A percentile compares a stretch with the other conserved stretches of the same genome.
These are phyloP conservation scores for Lasiosphaeriaceae sp. DNA, from an alignment of 495 filamentous ascomycete genomes.

Conservation along the genomic window DNA sequence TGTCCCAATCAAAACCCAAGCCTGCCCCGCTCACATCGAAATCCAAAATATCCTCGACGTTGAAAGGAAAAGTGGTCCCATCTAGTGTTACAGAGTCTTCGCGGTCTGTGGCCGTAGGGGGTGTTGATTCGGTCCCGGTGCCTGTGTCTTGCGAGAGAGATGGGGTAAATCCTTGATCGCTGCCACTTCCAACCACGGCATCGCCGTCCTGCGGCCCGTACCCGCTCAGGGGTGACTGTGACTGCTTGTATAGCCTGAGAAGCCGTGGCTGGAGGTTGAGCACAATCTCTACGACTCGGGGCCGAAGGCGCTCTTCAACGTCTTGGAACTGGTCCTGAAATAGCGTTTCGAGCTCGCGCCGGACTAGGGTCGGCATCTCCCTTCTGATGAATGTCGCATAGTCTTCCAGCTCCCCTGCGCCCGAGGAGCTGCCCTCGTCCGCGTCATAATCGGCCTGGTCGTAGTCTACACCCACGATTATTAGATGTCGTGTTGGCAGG, in stretches of 20 bases:
- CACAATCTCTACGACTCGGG: conserved; percentile 23
- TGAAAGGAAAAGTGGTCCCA: background rate
- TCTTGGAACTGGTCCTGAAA: conserved; percentile 21
- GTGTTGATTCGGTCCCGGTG: background rate
- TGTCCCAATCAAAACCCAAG: background rate
- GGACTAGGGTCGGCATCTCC: conserved; percentile 30
- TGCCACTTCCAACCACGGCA: background rate
- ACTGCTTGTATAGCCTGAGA: conserved; percentile 23
- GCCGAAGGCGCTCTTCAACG: conserved; percentile 20
- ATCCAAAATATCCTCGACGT: background rate
- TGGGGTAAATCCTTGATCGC: conserved; percentile 2
- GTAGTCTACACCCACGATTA: conserved; percentile 15
- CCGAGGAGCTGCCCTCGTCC: conserved; percentile 7
- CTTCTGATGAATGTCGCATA: conserved; percentile 24
- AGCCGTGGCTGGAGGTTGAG: conserved; percentile 22
- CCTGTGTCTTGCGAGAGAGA: conserved; percentile 1
- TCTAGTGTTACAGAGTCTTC: background rate
- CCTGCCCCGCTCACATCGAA: background rate
- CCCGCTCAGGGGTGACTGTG: conserved; percentile 24
- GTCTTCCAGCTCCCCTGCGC: conserved; percentile 22
- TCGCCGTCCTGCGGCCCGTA: conserved; percentile 15
- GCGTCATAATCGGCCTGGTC: conserved; percentile 23
- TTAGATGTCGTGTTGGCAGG: conserved; percentile 6
- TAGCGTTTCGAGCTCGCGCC: conserved; percentile 24
- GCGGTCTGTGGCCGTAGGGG: background rate